Conservation (phyloP, 2,329 filamentous ascomycete species). For the Westerdykella sp. region DNA sequence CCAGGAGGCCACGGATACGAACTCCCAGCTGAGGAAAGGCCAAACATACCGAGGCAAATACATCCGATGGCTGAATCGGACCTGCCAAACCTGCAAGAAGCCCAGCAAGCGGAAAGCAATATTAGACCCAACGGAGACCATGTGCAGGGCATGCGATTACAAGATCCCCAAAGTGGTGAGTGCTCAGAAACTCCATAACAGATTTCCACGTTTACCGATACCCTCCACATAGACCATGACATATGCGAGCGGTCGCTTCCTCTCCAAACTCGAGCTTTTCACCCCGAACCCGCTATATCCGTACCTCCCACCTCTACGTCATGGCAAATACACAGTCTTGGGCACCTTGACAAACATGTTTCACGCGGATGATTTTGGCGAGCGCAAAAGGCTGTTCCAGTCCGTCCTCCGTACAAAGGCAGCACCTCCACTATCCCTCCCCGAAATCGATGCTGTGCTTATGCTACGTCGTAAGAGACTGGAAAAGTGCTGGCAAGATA, state of each 20-base stretch:
- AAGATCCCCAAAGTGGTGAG: constrained; percentile 24
- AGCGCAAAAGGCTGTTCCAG: constrained; percentile 8
- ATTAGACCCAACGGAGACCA: constrained; percentile 16
- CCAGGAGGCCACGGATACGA: constrained; percentile 9
- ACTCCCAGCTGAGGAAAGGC: constrained; percentile 7
- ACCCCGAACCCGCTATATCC: constrained; percentile 26
- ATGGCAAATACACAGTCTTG: constrained; percentile 15
- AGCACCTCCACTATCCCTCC: no score
- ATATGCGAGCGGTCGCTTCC: constrained; percentile 13
- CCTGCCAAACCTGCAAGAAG: constrained; percentile 25
- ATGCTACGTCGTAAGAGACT: no score
- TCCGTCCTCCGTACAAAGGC: no score
- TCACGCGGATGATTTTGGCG: constrained; percentile 14
- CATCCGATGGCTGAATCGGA: constrained; percentile 14
- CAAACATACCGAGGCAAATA: constrained; percentile 16
- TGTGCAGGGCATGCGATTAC: constrained; percentile 24
- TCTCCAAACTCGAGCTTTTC: constrained; percentile 31
- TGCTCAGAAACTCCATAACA: background rate
- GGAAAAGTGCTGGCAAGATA: no score
- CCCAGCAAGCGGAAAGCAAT: constrained; percentile 20
- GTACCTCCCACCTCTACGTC: constrained; percentile 14
- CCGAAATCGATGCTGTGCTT: no score
- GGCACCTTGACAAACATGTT: constrained; percentile 20
- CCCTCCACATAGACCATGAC: constrained; percentile 27
- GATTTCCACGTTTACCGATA: background rate